phyloP scores from a whole-genome alignment of 805 yeast genomes.

The Komagataella pseudopastoris region DNA sequence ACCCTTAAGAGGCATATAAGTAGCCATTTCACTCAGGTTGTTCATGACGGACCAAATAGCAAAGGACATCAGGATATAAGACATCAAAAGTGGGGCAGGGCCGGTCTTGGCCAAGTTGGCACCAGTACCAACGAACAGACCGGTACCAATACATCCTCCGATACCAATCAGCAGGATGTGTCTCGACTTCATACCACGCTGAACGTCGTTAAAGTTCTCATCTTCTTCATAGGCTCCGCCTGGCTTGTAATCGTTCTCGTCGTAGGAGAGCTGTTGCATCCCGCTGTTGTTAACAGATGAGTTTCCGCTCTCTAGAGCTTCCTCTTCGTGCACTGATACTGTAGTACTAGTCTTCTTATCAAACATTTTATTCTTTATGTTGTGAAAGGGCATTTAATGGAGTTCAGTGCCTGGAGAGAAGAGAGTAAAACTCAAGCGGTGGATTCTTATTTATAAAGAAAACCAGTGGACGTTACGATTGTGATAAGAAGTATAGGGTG shows the following conservation, averaged over 20 bases:
- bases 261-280: neutral
- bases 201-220: conserved; percentile 7
- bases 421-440: neutral
- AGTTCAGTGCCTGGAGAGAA: neutral
- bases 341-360: neutral
- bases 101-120: conserved; percentile 20
- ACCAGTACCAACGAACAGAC: conserved; percentile 36
- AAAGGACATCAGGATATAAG: conserved; percentile 49
- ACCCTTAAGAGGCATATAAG: conserved; percentile 47
- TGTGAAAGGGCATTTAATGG: neutral
- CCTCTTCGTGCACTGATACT: neutral
- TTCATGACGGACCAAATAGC: conserved; percentile 56
- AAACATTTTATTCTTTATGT: neutral
- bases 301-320: neutral
- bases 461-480: neutral
- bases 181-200: conserved; percentile 30
- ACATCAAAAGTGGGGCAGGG: conserved; percentile 34
- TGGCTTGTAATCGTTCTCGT: neutral
- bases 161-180: conserved; percentile 55
- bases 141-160: conserved; percentile 67
- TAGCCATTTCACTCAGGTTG: conserved; percentile 55
- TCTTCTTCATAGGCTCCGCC: neutral
- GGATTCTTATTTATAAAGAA: neutral
- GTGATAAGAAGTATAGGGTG: neutral
- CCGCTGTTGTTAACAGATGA: neutral